A percentile compares a stretch with the other conserved stretches of the same genome.
phyloP scores from a whole-genome alignment of 768 basidiomycete genomes.

The Hydnomerulius pinastri region DNA sequence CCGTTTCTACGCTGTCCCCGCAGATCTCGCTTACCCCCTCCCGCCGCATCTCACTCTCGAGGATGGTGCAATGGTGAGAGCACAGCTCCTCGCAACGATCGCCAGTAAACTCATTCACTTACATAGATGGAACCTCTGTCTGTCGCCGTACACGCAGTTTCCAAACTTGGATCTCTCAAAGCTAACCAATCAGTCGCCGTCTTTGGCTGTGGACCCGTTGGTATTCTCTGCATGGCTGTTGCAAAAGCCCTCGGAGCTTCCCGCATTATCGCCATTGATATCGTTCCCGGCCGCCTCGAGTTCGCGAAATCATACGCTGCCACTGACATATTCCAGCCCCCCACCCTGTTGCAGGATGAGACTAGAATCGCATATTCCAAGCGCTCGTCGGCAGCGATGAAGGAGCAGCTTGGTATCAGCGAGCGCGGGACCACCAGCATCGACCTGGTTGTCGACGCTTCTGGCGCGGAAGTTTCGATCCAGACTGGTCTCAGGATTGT shows the following conservation, averaged over 20 bases:
- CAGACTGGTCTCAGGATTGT: constrained; percentile 81
- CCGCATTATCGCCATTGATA: constrained; percentile 84
- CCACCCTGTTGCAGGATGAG: constrained; percentile 62
- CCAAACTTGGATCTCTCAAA: constrained; percentile 70
- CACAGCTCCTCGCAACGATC: not conserved
- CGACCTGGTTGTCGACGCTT: constrained; percentile 89
- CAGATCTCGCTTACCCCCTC: constrained; percentile 80
- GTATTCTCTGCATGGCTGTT: constrained; percentile 93
- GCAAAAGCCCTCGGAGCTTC: constrained; percentile 90
- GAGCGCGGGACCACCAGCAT: constrained; percentile 72
- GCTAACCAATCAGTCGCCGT: constrained; percentile 77
- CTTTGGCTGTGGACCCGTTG: constrained; percentile 89
- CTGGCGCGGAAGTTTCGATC: constrained; percentile 90
- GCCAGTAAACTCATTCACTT: not conserved
- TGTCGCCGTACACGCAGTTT: constrained; percentile 88
- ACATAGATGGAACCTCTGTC: constrained; percentile 96
- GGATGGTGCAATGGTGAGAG: constrained; percentile 89
- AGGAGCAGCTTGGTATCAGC: constrained; percentile 60
- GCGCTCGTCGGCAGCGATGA: constrained; percentile 70
- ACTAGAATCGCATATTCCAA: constrained; percentile 67
- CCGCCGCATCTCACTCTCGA: constrained; percentile 86
- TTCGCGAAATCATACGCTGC: constrained; percentile 88
- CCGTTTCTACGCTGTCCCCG: constrained; percentile 84
- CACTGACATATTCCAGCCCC: constrained; percentile 72
- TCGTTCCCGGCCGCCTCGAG: constrained; percentile 70